These are phyloP conservation scores for Dichotomocladium elegans DNA, from an alignment of 371 early-diverging fungal genomes.

Conservation along the genomic window DNA sequence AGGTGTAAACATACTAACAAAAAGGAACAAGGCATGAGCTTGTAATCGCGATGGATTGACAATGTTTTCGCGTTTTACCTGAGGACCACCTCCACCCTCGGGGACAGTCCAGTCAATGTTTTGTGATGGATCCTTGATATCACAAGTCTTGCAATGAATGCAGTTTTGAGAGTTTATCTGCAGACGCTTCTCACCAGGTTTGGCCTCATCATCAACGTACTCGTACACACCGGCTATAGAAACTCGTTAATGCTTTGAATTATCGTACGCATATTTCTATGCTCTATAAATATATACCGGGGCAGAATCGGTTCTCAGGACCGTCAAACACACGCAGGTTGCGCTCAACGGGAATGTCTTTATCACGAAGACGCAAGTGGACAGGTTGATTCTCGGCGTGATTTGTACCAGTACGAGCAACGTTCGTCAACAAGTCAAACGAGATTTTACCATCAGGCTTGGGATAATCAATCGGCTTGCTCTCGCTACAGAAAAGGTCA, in stretches of 20 bases:
- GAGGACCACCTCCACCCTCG: slow-evolving; percentile 95
- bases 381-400: slow-evolving; percentile 96
- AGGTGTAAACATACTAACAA: too few relatives aligned
- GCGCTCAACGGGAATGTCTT: slow-evolving; percentile 70
- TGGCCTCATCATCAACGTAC: slow-evolving; percentile 90
- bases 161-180: slow-evolving; percentile 98
- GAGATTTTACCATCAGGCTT: slow-evolving; percentile 95
- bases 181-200: slow-evolving; percentile 86
- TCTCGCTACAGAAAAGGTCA: slow-evolving; percentile 27
- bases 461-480: slow-evolving; percentile 92
- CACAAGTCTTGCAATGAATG: slow-evolving; percentile 99
- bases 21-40: too few relatives aligned
- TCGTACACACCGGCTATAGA: slow-evolving; percentile 95
- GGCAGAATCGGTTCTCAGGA: slow-evolving; percentile 96
- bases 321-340: slow-evolving; percentile 91
- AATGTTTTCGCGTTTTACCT: too few relatives aligned
- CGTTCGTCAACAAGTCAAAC: slow-evolving; percentile 91
- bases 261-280: background rate
- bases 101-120: slow-evolving; percentile 99
- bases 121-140: slow-evolving; percentile 98
- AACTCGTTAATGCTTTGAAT: background rate
- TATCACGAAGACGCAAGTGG: slow-evolving; percentile 79
- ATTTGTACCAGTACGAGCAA: slow-evolving; percentile 92
- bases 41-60: too few relatives aligned
- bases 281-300: slow-evolving; percentile 54